phyloP scores from a whole-genome alignment of 768 basidiomycete species.

The Wakefieldia striispora region DNA sequence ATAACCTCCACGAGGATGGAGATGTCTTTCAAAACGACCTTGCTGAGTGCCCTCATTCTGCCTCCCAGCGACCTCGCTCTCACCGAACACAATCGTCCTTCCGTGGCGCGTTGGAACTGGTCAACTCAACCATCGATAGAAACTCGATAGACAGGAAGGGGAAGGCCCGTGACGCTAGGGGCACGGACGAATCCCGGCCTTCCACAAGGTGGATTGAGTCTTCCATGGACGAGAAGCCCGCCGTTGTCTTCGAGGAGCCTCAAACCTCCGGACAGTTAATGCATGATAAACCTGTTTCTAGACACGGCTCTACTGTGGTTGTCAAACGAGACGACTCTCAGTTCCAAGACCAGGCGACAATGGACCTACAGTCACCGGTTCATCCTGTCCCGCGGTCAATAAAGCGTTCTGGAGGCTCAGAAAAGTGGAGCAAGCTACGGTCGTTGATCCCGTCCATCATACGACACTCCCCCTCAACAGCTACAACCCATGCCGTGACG shows the following conservation, averaged over 20 bases:
- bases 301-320: constrained; percentile 1
- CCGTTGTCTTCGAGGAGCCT: constrained; percentile 29
- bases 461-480: constrained; percentile 33
- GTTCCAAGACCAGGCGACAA: constrained; percentile 2
- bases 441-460: constrained; percentile 61
- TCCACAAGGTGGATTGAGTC: constrained; percentile 56
- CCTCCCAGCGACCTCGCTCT: constrained; percentile 28
- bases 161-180: constrained; percentile 48
- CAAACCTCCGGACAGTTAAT: constrained; percentile 16
- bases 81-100: constrained; percentile 44
- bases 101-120: constrained; percentile 59
- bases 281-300: constrained; percentile 25
- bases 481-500: constrained; percentile 45
- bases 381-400: constrained; percentile 24
- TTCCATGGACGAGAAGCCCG: constrained; percentile 45
- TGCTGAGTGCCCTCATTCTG: constrained; percentile 32
- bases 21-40: constrained; percentile 30
- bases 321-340: constrained; percentile 4
- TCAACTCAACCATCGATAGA: constrained; percentile 31
- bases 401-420: constrained; percentile 26
- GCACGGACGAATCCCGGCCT: constrained; percentile 52
- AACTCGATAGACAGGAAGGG: constrained; percentile 50
- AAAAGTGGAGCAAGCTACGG: constrained; percentile 64
- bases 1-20: constrained; percentile 27
- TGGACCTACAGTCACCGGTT: constrained; percentile 24